These are phyloP conservation scores for Vaccinium darrowii DNA, from an alignment of 148 eudicot species.

Conservation along the genomic window DNA sequence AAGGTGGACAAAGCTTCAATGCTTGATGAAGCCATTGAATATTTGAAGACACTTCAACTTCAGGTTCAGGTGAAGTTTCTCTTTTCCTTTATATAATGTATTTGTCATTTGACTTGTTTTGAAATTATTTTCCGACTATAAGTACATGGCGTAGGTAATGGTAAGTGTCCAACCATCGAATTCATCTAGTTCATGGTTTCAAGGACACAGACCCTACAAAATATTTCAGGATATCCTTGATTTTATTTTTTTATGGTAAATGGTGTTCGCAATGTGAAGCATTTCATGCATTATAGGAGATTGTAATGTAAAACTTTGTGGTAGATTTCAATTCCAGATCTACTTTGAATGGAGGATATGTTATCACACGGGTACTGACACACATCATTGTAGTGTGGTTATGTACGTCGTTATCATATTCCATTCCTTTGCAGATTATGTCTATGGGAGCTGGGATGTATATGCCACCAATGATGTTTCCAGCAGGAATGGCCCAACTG, in stretches of 20 bases:
- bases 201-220: not conserved
- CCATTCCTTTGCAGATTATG: constrained; percentile 57
- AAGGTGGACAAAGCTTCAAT: constrained; percentile 98
- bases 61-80: constrained; percentile 78
- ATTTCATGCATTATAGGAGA: not conserved
- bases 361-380: not conserved
- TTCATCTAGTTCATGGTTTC: not conserved
- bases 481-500: constrained; percentile 69
- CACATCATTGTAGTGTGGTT: not conserved
- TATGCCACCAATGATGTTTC: constrained; percentile 89
- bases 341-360: not conserved
- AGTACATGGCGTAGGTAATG: not conserved
- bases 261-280: not conserved
- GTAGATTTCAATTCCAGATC: not conserved
- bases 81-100: not conserved
- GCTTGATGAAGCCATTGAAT: constrained; percentile 99
- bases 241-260: not conserved
- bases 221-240: not conserved
- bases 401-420: not conserved
- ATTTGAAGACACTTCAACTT: constrained; percentile 93
- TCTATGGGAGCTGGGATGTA: constrained; percentile 92
- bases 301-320: not conserved
- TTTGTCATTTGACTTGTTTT: not conserved
- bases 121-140: not conserved
- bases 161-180: not conserved